Evolutionary conservation across 2,329 filamentous ascomycete species (phyloP).

Genomic region (Cordyceps cateniannulata): DNA sequence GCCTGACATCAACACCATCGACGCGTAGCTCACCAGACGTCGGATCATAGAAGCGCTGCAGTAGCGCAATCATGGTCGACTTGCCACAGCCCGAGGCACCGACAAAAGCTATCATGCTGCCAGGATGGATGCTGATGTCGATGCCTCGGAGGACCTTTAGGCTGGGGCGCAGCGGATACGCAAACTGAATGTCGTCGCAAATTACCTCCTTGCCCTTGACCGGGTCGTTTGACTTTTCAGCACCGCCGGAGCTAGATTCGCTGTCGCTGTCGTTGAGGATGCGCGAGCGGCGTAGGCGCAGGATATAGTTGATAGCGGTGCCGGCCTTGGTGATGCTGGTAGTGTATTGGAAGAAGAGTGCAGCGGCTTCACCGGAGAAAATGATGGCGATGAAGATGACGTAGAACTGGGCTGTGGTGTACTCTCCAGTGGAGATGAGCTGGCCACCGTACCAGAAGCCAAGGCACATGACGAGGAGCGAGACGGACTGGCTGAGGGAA

Average conservation of each 20-base stretch:
- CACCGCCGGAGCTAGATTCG: slow-evolving; percentile 11
- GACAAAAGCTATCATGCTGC: slow-evolving; percentile 48
- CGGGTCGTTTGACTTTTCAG: slow-evolving; percentile 7
- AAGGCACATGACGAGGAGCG: slow-evolving; percentile 31
- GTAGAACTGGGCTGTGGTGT: slow-evolving; percentile 41
- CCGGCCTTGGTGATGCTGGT: slow-evolving; percentile 46
- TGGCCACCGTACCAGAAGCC: slow-evolving; percentile 35
- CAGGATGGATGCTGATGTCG: slow-evolving; percentile 34
- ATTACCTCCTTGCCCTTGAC: slow-evolving; percentile 31
- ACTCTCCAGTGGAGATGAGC: slow-evolving; percentile 39
- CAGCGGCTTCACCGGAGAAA: slow-evolving; percentile 37
- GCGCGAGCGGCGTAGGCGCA: slow-evolving; percentile 30
- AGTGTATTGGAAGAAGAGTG: slow-evolving; percentile 38
- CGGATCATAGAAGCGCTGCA: slow-evolving; percentile 39
- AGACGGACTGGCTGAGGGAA: slow-evolving; percentile 33
- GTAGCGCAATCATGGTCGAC: slow-evolving; percentile 49
- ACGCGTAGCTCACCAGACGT: slow-evolving; percentile 23
- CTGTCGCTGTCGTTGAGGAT: slow-evolving; percentile 25
- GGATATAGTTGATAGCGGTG: slow-evolving; percentile 42
- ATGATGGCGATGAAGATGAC: slow-evolving; percentile 44
- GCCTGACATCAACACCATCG: slow-evolving; percentile 25
- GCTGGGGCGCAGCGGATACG: slow-evolving; percentile 43
- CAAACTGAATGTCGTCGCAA: slow-evolving; percentile 49
- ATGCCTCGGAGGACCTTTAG: slow-evolving; percentile 32
- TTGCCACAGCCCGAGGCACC: slow-evolving; percentile 55